Evolutionary conservation across 225 moss, liverwort and hornwort genomes (phyloP).

Genomic region (Pseudisothecium myosuroides): DNA sequence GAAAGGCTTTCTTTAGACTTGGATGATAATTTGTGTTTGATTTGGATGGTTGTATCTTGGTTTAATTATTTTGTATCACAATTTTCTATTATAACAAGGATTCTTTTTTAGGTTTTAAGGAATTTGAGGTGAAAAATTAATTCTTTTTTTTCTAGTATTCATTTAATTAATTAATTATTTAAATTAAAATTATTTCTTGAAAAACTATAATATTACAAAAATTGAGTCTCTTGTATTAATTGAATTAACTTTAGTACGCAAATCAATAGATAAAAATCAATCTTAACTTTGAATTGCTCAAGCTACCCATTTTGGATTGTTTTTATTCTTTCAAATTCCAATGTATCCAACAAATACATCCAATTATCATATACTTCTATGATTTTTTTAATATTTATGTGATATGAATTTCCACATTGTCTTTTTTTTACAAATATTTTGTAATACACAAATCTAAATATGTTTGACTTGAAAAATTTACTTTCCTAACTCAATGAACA

Average conservation of each 20-base stretch:
- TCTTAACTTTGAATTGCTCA: background rate
- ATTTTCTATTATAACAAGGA: background rate
- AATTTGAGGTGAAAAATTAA: background rate
- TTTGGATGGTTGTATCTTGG: background rate
- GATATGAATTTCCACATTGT: background rate
- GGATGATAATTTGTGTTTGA: background rate
- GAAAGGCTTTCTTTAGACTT: background rate
- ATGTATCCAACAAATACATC: background rate
- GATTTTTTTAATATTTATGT: background rate
- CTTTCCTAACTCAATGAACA: background rate
- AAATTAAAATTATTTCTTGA: background rate
- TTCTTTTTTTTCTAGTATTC: background rate
- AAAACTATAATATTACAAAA: background rate
- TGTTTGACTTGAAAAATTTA: background rate
- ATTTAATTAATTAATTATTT: too few relatives aligned
- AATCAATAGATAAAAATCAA: background rate
- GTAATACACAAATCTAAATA: background rate
- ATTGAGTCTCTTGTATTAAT: background rate
- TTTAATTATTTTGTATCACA: background rate
- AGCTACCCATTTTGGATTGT: background rate
- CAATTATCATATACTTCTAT: background rate
- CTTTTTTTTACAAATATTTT: background rate
- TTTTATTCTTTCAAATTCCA: background rate
- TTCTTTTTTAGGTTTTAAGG: accelerated
- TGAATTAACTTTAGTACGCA: background rate